Base-by-base conservation (phyloP, 164 flowering plant species). In the Cinnamomum chago region DNA sequence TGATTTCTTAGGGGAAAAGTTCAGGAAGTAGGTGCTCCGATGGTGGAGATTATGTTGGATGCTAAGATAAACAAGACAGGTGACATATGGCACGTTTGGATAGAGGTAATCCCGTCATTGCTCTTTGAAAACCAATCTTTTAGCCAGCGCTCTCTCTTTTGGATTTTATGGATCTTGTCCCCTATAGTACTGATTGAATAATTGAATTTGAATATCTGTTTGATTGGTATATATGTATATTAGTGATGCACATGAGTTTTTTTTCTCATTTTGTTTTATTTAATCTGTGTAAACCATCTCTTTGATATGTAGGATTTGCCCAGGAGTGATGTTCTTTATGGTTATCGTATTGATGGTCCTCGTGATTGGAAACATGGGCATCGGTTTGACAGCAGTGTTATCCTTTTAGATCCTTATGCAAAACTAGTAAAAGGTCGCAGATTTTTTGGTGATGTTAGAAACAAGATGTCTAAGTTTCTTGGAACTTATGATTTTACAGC, bases 321-420 rank as follows among this genome's bases (percentile, higher is more conserved):
- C 52, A 86, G 83, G 27, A 85, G 79, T 69, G 82, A 84, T 79
- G 93, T 93, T 76, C 89, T 90, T 17, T 95, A 95, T 84, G 98
- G 99, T 64, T 93, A 93, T 78, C 90, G 90, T 35, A 72, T 95
- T 17, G 90, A 90, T 86, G 99, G 99, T 77, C 99, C 98, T 73
- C 86, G 40, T 75, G 89, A 76, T 70, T 90, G 92, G 97, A 68
- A 84, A 77, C 84, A 90, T 73, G 99, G 99, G 76, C 99, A 95
- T 84, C 89, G 99, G 40, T 95, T 88, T 87, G 97, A 95, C 83
- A 82, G 75, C 70, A 89, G 79, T 68, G 72, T 82, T 76, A 75
- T 93, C 72, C 90, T 95, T 69, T 47, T 93, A 66, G 99, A 95
- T 87, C 99, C 99, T 51, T 93, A 95, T 76, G 94, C 99, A 68